Evolutionary conservation across 2,329 filamentous ascomycete genomes (phyloP).

Genomic region (Lizonia empirigonia): DNA sequence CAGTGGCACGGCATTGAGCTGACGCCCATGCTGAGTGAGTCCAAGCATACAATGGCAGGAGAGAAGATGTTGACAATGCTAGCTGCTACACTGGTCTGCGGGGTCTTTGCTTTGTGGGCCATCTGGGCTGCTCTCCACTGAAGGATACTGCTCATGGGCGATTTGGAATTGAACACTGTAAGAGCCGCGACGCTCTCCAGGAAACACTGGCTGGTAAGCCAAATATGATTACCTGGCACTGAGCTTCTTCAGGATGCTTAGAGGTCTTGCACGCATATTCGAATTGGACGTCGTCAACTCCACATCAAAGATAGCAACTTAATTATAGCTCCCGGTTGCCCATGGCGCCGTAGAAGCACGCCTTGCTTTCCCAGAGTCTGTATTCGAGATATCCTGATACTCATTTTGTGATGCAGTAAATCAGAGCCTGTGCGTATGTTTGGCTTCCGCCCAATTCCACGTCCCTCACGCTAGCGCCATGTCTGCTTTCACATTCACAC

Average conservation of each 20-base stretch:
- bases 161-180: neutral
- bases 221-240: too few species aligned
- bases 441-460: neutral
- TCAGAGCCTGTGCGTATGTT: neutral
- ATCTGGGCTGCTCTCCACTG: neutral
- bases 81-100: neutral
- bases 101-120: neutral
- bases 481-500: neutral
- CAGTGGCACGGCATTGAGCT: neutral
- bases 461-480: neutral
- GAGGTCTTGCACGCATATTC: too few species aligned
- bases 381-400: neutral
- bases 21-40: conserved; percentile 3
- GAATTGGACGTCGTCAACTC: too few species aligned
- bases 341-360: too few species aligned
- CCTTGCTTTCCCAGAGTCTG: too few species aligned
- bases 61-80: neutral
- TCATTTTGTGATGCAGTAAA: neutral
- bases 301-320: too few species aligned
- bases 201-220: neutral
- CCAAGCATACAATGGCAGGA: neutral
- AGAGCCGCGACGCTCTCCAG: neutral
- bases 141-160: neutral
- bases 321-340: too few species aligned
- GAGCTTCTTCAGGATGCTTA: too few species aligned